Evolutionary conservation across 2,329 filamentous ascomycete species (phyloP), one percentile per base, ranked within the genome.

Genomic region (Fusarium sambucinum): DNA sequence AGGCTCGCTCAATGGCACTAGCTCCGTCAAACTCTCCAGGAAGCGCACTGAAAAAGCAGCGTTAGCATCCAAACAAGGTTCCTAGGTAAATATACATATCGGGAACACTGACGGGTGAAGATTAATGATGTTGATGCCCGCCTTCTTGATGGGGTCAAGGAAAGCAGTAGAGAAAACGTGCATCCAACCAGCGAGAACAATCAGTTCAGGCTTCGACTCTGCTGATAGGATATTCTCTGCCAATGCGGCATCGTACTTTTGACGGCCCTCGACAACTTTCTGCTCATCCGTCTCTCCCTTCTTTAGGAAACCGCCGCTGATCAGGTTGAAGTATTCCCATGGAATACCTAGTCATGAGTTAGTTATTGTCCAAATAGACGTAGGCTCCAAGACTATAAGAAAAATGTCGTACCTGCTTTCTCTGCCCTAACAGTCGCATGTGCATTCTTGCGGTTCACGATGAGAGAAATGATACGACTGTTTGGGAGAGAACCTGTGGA

Each of bases 141-240:
- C 87, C 14, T 78, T 80, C 33, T 87, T 84, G 10, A 97, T 76
- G 3, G 92, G 92, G 11, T 86, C 83, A 47, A 97, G 81, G 76
- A 96, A 96, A 2, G 83, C 81, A 4, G 83, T 82, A 0, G 89
- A 89, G 48, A 96, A 86, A 59, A 96, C 90, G 77, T 96, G 90
- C 93, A 96, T 96, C 86, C 92, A 96, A 4, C 94, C 93, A 5
- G 92, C 90, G 70, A 94, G 91, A 11, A 96, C 90, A 48, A 97
- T 88, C 55, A 97, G 79, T 55, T 94, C 87, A 0, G 93, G 93
- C 59, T 79, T 79, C 66, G 90, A 86, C 6, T 85, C 42, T n/a
- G 52, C 27, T 33, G 48, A 62, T 12, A 62, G 57, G 53, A 96
- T 85, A 62, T 90, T 83, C 41, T 85, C 78, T 0, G 92, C 92